These are phyloP conservation scores for Avena insularis DNA, from an alignment of 176 grass and related monocot genomes.

Conservation along the genomic window DNA sequence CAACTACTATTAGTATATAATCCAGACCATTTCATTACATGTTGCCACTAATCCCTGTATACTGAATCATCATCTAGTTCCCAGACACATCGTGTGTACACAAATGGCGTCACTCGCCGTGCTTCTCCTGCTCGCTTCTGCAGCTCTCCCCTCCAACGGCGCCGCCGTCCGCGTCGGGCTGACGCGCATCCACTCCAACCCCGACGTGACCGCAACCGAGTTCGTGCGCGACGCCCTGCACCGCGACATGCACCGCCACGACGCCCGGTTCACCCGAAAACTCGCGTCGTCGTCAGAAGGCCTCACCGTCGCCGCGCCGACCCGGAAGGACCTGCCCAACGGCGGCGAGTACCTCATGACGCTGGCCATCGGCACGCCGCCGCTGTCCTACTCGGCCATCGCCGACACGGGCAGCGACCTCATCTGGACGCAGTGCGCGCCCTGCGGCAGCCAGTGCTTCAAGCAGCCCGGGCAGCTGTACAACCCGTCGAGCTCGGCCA, in stretches of 20 bases:
- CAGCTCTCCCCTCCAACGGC: slow-evolving; percentile 13
- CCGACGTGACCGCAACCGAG: slow-evolving; percentile 45
- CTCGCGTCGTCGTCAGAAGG: slow-evolving; percentile 43
- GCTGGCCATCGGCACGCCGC: slow-evolving; percentile 70
- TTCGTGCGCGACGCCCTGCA: slow-evolving; percentile 55
- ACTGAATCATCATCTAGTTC: not conserved
- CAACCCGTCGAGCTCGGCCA: slow-evolving; percentile 61
- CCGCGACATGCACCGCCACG: slow-evolving; percentile 48
- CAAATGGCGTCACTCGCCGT: slow-evolving; percentile 20
- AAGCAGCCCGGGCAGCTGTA: slow-evolving; percentile 54
- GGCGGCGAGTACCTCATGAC: slow-evolving; percentile 73
- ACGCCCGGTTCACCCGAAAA: slow-evolving; percentile 20
- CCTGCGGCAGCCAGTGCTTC: slow-evolving; percentile 58
- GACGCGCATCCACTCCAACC: slow-evolving; percentile 57
- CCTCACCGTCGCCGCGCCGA: slow-evolving; percentile 35
- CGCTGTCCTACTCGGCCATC: slow-evolving; percentile 57
- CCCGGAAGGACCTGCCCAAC: slow-evolving; percentile 41
- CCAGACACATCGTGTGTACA: not conserved
- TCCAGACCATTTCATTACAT: not conserved
- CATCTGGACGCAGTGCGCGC: slow-evolving; percentile 82
- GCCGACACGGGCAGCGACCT: slow-evolving; percentile 86
- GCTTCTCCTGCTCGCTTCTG: slow-evolving; percentile 1
- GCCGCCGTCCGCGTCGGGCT: slow-evolving; percentile 57
- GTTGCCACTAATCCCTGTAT: not conserved
- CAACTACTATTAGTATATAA: slow-evolving; percentile 20